Evolutionary conservation across 2,329 filamentous ascomycete genomes (phyloP), one percentile per base, ranked within the genome.

Genomic region (Thelonectria blattea): DNA sequence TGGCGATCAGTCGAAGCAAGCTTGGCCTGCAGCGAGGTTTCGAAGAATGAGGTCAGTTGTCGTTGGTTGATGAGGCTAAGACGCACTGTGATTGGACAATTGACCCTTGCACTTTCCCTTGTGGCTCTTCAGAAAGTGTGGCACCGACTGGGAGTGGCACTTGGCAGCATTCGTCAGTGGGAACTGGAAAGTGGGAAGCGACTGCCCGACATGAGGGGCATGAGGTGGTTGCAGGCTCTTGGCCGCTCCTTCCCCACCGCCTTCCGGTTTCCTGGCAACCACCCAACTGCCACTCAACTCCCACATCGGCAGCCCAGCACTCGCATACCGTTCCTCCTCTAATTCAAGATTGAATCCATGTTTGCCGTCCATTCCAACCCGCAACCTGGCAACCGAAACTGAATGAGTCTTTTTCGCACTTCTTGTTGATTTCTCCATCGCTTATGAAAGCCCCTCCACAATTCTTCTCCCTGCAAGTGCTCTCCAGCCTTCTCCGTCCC

Each of bases 11-110:
- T 48, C 52, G 52, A 42, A 56, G 34, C 52, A 51, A 41, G 45
- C 41, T 24, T 43, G 50, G 27, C 27, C 27, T 27, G 37, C 60
- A 56, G 52, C 20, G 27, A 53, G 39, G 41, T 63, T 46, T 56
- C 47, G 24, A 24, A 60, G 50, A 56, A 62, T 65, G 68, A 69
- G 58, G 65, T 71, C 65, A 64, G 59, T 64, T 55, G 56, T 69
- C 39, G 62, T 68, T 58, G 65, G 60, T 57, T 57, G 59, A 62
- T 58, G 61, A 54, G n/a, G 37, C 48, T 14, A 56, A 32, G 45
- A 34, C 52, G 51, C 18, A 18, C 50, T 58, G 64, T 59, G 64
- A 71, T 70, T 71, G 58, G 68, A 3, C 56, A 63, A 51, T 56
- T 24, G 58, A 24, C 61, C 64, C 57, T 52, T 65, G 49, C 59